Evolutionary conservation across 371 early-diverging fungal genomes (phyloP), one percentile per base, ranked within the genome.

Genomic region (Coemansia sp.): DNA sequence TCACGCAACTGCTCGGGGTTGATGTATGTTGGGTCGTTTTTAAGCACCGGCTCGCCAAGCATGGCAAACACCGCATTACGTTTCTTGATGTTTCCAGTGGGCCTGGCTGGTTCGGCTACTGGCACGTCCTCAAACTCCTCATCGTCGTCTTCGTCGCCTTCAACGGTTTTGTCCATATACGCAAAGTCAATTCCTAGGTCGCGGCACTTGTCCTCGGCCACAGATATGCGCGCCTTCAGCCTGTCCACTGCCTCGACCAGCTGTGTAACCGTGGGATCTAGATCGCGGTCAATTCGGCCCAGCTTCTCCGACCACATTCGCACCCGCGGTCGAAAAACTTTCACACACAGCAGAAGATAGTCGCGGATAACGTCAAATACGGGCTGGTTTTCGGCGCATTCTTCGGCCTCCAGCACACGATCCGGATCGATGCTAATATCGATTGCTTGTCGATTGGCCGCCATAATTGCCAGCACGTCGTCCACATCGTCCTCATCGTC

Each of bases 311-410:
- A 64, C 88, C 87, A 88, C 4, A 35, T 59, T 45, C 77, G 78
- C 11, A 86, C 53, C 50, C 80, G 68, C 0, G 82, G 74, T 34
- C 57, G 56, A 59, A 85, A 84, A 30, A 79, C 81, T 40, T 68
- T 79, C 14, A 80, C 64, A 47, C 86, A 70, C 31, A 84, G 52
- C 13, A 79, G 80, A 32, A 84, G 82, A 5, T 80, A 65, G 52
- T 90, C 89, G 11, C 90, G 81, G 31, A 90, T 48, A 5, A 81
- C 83, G 14, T 84, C 83, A 70, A 82, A 90, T 0, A 90, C 57
- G 16, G 84, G 79, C 14, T 63, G 51, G 51, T 88, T 90, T 0
- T 85, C 87, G 1, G 78, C 77, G 0, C 85, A 79, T 51, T 90
- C 90, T 7, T 77, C 58, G 0, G 87, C 70, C 8, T 83, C 84